A percentile compares a stretch with the other conserved stretches of the same genome.
These are phyloP conservation scores for Tylopilus felleus DNA, from an alignment of 768 basidiomycete genomes.

Conservation along the genomic window DNA sequence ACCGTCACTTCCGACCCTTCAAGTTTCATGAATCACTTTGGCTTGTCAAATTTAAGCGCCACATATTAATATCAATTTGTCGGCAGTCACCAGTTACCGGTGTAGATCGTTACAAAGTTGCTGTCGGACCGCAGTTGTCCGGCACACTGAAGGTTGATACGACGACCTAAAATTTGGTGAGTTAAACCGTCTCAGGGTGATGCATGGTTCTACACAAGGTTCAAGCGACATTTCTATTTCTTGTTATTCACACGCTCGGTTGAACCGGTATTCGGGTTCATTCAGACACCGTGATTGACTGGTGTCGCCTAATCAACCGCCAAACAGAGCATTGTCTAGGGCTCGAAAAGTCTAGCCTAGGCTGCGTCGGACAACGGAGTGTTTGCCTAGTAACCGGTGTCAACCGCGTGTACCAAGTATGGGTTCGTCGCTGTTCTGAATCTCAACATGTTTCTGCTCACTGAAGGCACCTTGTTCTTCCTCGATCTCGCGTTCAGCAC, in stretches of 20 bases:
- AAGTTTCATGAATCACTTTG: too few species aligned
- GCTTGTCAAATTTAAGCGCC: too few species aligned
- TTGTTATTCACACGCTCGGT: background rate
- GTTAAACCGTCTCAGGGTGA: background rate
- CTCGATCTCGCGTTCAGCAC: background rate
- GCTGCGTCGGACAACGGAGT: background rate
- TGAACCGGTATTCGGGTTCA: background rate
- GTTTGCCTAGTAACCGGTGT: background rate
- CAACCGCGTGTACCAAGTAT: background rate
- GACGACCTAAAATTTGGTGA: background rate
- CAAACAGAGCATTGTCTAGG: background rate
- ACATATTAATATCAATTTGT: too few species aligned
- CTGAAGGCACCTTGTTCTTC: slow-evolving; percentile 3
- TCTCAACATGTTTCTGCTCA: slow-evolving; percentile 2
- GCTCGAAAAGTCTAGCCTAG: too few species aligned
- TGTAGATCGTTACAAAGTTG: background rate
- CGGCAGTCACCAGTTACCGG: background rate
- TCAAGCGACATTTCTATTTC: background rate
- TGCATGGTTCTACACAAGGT: background rate
- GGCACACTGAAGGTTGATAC: background rate
- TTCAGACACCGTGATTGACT: background rate
- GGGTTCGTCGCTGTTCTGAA: background rate
- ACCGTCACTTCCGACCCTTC: too few species aligned
- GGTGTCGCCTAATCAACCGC: background rate
- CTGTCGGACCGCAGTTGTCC: background rate